Evolutionary conservation across 345 rosid species (phyloP).

Genomic region (Sisymbrium irio): DNA sequence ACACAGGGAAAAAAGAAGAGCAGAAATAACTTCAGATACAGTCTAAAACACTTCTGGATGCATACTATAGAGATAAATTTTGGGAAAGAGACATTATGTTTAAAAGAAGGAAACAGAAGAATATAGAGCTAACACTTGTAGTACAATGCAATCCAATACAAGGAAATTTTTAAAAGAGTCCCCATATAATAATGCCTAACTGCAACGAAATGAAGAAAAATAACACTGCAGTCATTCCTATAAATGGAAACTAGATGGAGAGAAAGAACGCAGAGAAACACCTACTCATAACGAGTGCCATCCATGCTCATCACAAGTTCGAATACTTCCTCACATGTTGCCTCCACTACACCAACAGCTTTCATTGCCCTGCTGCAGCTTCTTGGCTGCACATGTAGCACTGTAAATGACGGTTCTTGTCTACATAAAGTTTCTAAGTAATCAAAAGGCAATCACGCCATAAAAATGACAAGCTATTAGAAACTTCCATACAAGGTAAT

Average conservation of each 20-base stretch:
- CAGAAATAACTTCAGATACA: slow-evolving; percentile 1
- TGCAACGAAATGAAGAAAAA: background rate
- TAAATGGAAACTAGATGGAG: background rate
- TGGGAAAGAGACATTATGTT: background rate
- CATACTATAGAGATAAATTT: background rate
- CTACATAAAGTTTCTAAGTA: slow-evolving; percentile 19
- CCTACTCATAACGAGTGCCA: slow-evolving; percentile 97
- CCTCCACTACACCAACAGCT: slow-evolving; percentile 99
- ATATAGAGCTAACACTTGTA: slow-evolving; percentile 6
- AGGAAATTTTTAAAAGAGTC: background rate
- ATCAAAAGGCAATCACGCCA: slow-evolving; percentile 12
- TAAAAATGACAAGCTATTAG: background rate
- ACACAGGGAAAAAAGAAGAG: slow-evolving; percentile 12
- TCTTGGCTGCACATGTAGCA: slow-evolving; percentile 73
- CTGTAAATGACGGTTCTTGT: slow-evolving; percentile 28
- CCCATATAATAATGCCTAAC: background rate
- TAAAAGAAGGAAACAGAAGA: background rate
- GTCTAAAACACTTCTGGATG: slow-evolving; percentile 8
- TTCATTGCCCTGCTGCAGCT: slow-evolving; percentile 99
- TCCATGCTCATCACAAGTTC: slow-evolving; percentile 99
- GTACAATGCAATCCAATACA: background rate
- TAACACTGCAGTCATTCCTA: background rate
- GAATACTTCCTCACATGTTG: slow-evolving; percentile 95
- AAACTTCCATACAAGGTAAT: slow-evolving; percentile 79
- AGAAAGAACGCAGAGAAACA: slow-evolving; percentile 33